Evolutionary conservation across 805 yeast species (phyloP), one percentile per base, ranked within the genome.

Genomic region (Candida boidinii): DNA sequence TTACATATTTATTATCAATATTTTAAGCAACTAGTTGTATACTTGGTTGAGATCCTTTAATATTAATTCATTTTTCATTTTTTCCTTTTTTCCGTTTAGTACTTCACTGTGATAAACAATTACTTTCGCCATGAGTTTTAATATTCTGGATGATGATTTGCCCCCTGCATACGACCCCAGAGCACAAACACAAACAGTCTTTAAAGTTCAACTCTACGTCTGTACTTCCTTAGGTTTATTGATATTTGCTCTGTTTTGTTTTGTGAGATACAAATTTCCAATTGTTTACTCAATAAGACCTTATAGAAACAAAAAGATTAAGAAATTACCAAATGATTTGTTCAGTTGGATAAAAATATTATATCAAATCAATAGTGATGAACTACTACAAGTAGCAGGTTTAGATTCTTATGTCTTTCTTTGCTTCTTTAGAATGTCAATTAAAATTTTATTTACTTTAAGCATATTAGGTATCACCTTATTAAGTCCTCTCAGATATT

Each of bases 361-460:
- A 12, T 60, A 59, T 42, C 47, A 54, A 10, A 65, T 73, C 13
- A 56, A 57, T 24, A 75, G 71, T 39, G 66, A 65, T 15, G 76
- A 73, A 44, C 59, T 75, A 4, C 48, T 75, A 30, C 70, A 71
- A 27, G 66, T 71, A 29, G 76, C 78, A 4, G 79, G 79, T 0
- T 49, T 73, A 17, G 79, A 73, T 48, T 73, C 78, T 1, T 70
- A 68, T 43, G 79, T 73, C 28, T 72, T 70, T 37, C 52, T 73
- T 8, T 67, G 73, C n/a, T 72, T 73, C 48, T 73, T 73, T 56
- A 66, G 66, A 38, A 68, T 73, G 76, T 61, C 71, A 32, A 70
- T 73, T 29, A 60, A 58, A 37, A 60, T 67, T 5, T 53, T 74
- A 29, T 46, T 61, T 4, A 51, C 60, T 2, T 58, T 71, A 41